Percentiles rank a stretch among this genome's conserved stretches.
Evolutionary conservation across 2,329 filamentous ascomycete species (phyloP).

Genomic region (Cercospora sp.): DNA sequence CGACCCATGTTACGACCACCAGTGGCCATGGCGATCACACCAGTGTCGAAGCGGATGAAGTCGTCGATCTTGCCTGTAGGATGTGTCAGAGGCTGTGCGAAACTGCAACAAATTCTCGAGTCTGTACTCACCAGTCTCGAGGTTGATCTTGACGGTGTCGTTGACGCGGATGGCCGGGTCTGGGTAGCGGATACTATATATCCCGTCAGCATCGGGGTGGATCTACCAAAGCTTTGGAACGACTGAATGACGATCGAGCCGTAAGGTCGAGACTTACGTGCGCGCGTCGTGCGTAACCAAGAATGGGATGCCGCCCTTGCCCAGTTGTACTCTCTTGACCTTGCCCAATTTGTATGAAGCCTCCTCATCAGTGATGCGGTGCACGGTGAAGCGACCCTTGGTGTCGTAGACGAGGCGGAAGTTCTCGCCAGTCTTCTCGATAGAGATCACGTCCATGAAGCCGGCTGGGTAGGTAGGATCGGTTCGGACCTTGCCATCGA

Average conservation of each 20-base stretch:
- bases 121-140: constrained; percentile 68
- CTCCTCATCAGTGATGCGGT: constrained; percentile 98
- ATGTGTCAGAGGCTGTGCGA: constrained; percentile 2
- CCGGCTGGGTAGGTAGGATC: constrained; percentile 95
- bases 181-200: constrained; percentile 91
- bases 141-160: constrained; percentile 99
- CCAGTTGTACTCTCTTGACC: constrained; percentile 99
- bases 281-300: constrained; percentile 99
- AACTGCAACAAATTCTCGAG: not conserved
- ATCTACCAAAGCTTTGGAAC: constrained; percentile 96
- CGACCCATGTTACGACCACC: constrained; percentile 99
- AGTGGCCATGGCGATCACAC: constrained; percentile 96
- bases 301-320: constrained; percentile 99
- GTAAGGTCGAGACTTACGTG: constrained; percentile 86
- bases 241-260: constrained; percentile 87
- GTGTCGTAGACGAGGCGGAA: constrained; percentile 99
- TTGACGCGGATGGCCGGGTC: constrained; percentile 99
- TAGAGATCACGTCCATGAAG: constrained; percentile 99
- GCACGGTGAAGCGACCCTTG: constrained; percentile 99
- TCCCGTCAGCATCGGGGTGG: constrained; percentile 38
- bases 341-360: constrained; percentile 99
- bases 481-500: constrained; percentile 99
- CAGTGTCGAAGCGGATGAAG: constrained; percentile 98
- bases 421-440: constrained; percentile 99
- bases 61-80: constrained; percentile 75